phyloP scores from a whole-genome alignment of 805 yeast genomes.

The Starmerella apis region DNA sequence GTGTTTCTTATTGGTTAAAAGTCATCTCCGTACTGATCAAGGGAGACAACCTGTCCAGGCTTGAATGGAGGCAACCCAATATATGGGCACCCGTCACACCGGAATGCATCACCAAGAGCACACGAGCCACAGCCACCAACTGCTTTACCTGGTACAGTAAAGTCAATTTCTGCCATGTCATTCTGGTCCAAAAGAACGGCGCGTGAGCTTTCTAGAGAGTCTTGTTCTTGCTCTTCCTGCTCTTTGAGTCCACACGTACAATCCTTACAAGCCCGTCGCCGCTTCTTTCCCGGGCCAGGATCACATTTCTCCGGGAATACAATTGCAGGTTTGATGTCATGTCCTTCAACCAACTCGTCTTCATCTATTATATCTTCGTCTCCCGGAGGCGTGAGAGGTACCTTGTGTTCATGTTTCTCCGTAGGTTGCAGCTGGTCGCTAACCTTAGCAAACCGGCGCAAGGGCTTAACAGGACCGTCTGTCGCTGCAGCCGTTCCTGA shows the following conservation, averaged over 20 bases:
- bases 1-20: too few relatives aligned
- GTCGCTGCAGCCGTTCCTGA: background rate
- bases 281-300: slow-evolving; percentile 39
- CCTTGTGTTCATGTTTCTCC: slow-evolving; percentile 15
- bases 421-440: slow-evolving; percentile 20
- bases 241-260: slow-evolving; percentile 96
- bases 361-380: slow-evolving; percentile 48
- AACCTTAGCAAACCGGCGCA: slow-evolving; percentile 1
- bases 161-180: slow-evolving; percentile 83
- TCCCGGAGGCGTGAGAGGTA: slow-evolving; percentile 38
- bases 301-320: slow-evolving; percentile 53
- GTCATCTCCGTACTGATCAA: slow-evolving; percentile 39
- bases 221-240: slow-evolving; percentile 45
- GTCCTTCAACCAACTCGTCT: slow-evolving; percentile 42
- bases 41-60: slow-evolving; percentile 83
- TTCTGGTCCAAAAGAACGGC: slow-evolving; percentile 50
- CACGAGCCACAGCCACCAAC: slow-evolving; percentile 94
- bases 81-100: slow-evolving; percentile 98
- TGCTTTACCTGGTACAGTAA: slow-evolving; percentile 91
- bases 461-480: background rate
- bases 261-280: slow-evolving; percentile 94
- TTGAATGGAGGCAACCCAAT: slow-evolving; percentile 95
- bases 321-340: slow-evolving; percentile 30
- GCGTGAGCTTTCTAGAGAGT: slow-evolving; percentile 40
- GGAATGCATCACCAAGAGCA: slow-evolving; percentile 92